Base-by-base conservation (phyloP, 2,329 filamentous ascomycete species). In the Rosellinia necatrix region DNA sequence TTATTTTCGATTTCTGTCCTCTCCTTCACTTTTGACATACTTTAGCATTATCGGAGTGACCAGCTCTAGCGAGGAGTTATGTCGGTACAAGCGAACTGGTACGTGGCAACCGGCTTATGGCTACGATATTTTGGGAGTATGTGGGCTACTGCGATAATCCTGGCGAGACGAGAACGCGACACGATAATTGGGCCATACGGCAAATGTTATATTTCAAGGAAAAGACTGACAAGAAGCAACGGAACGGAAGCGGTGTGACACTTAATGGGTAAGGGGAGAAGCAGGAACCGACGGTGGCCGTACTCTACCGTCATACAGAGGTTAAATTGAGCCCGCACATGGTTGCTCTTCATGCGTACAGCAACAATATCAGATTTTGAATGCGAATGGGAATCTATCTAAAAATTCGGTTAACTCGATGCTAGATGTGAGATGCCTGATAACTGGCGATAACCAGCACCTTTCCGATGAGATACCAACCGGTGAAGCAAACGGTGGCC, bases 121-220 rank as follows among this genome's bases (percentile, higher is more conserved):
- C 29, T 27, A 19, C 9, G 40, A 17, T 8, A 47, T 48, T 49
- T 47, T 38, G 53, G 30, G 35, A 49, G 37, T 30, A 48, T 29
- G 19, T 34, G 34, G 53, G 32, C 44, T 17, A 59, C 32, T 40
- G 34, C 35, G 53, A 43, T 13, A 40, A 51, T 43, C 21, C 42
- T 25, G 34, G 22, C 32, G 48, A 35, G 40, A 60, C 40, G 58
- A 60, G 54, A 58, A 52, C 48, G 58, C 47, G 58, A 60, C 34
- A 54, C 29, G 25, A 25, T 49, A 44, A 49, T 49, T 40, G 42
- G 30, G 43, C 42, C 24, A 49, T 38, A 21, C 49, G 41, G 37
- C 53, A 29, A n/a, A 34, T 40, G 53, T 49, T 30, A 13, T 49
- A 34, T 49, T 49, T 55, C 22, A n/a, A 17, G 37, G 17, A 15